Evolutionary conservation across 768 basidiomycete species (phyloP).

Genomic region (Stropharia rugosoannulata): DNA sequence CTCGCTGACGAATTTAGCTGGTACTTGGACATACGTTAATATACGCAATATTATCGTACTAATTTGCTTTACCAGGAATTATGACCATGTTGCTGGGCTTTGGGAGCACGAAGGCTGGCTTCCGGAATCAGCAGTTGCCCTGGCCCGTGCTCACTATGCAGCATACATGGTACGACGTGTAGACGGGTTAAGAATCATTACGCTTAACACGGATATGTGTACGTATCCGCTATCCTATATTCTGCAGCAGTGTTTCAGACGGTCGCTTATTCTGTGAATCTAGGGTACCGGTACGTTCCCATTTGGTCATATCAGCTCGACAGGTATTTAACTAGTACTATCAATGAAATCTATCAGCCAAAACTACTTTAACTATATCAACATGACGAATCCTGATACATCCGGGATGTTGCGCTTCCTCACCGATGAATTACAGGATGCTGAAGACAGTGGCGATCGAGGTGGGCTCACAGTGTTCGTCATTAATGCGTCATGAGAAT

Average conservation of each 20-base stretch:
- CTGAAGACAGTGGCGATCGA: slow-evolving; percentile 74
- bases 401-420: slow-evolving; percentile 79
- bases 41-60: neutral
- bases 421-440: slow-evolving; percentile 75
- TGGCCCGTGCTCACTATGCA: slow-evolving; percentile 68
- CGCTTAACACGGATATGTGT: slow-evolving; percentile 79
- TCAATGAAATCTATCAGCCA: slow-evolving; percentile 31
- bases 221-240: slow-evolving; percentile 23
- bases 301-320: neutral
- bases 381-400: slow-evolving; percentile 63
- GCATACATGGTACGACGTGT: slow-evolving; percentile 67
- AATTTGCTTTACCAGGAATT: slow-evolving; percentile 51
- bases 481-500: slow-evolving; percentile 19
- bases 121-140: slow-evolving; percentile 48
- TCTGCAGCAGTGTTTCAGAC: neutral
- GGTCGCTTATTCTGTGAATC: slow-evolving; percentile 2
- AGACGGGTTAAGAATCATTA: slow-evolving; percentile 71
- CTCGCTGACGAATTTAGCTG: slow-evolving; percentile 67
- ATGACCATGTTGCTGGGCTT: slow-evolving; percentile 68
- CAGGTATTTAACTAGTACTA: neutral
- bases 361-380: slow-evolving; percentile 79
- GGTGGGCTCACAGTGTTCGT: slow-evolving; percentile 36
- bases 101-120: slow-evolving; percentile 77
- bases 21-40: slow-evolving; percentile 29
- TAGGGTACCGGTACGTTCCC: slow-evolving; percentile 36